phyloP scores from a whole-genome alignment of 2,329 filamentous ascomycete species.

The Hypoxylon sp. region DNA sequence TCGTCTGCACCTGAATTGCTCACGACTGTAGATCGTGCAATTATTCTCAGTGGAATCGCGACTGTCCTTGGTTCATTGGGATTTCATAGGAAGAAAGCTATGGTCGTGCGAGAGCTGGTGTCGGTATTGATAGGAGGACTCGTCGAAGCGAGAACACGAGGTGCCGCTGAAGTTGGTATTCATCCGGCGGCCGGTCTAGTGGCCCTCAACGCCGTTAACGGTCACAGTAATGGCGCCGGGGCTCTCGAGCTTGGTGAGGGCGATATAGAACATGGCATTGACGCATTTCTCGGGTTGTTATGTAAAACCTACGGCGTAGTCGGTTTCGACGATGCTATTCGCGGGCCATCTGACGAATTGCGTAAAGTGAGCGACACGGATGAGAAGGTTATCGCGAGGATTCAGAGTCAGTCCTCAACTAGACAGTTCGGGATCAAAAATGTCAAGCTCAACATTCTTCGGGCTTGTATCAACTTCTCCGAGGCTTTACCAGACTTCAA shows the following conservation, averaged over 20 bases:
- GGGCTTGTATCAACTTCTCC: constrained; percentile 92
- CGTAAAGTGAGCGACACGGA: constrained; percentile 63
- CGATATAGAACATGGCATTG: constrained; percentile 77
- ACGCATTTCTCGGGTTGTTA: constrained; percentile 72
- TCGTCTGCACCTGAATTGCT: constrained; percentile 75
- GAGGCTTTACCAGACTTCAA: constrained; percentile 94
- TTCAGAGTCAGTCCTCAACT: constrained; percentile 70
- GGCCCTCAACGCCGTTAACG: constrained; percentile 72
- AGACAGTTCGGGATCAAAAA: constrained; percentile 82
- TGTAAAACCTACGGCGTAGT: constrained; percentile 77
- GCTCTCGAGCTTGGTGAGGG: constrained; percentile 74
- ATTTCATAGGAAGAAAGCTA: constrained; percentile 89
- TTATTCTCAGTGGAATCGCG: constrained; percentile 87
- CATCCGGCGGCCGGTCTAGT: constrained; percentile 92
- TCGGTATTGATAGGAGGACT: constrained; percentile 86
- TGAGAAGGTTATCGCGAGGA: constrained; percentile 68
- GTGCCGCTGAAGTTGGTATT: constrained; percentile 95
- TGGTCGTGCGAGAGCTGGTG: constrained; percentile 89
- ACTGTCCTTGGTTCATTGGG: constrained; percentile 86
- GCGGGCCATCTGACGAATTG: constrained; percentile 48
- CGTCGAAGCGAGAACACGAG: constrained; percentile 90
- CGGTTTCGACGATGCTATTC: constrained; percentile 59
- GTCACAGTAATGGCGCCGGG: constrained; percentile 65
- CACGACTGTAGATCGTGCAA: constrained; percentile 80
- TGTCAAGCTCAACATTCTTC: constrained; percentile 88